A percentile compares a stretch with the other conserved stretches of the same genome.
Conservation (phyloP, 2,329 filamentous ascomycete species). For the Diaporthe sp. region DNA sequence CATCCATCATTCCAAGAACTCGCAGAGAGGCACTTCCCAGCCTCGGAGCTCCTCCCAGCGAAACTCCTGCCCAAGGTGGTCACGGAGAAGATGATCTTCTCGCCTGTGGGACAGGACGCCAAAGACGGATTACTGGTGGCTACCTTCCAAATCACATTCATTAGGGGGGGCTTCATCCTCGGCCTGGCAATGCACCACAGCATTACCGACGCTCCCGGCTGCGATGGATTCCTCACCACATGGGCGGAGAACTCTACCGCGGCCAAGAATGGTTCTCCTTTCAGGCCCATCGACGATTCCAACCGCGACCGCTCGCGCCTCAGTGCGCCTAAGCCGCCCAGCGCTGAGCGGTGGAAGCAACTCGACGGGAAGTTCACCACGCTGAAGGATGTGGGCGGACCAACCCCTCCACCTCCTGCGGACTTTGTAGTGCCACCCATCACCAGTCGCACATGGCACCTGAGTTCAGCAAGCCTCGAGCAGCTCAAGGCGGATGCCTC, state of each 20-base stretch:
- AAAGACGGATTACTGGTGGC: conserved; percentile 29
- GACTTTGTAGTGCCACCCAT: conserved; percentile 46
- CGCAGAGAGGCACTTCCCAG: conserved; percentile 7
- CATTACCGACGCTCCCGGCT: conserved; percentile 45
- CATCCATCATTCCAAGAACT: conserved; percentile 13
- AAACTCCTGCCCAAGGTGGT: conserved; percentile 19
- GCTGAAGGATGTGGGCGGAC: conserved; percentile 41
- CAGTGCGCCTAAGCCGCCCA: background rate
- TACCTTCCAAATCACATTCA: conserved; percentile 47
- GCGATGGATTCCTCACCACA: conserved; percentile 47
- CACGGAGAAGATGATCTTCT: conserved; percentile 21
- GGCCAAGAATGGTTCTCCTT: conserved; percentile 38
- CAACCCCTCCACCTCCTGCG: conserved; percentile 42
- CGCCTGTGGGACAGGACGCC: conserved; percentile 10
- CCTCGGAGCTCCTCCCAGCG: background rate
- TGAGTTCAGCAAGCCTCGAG: conserved; percentile 41
- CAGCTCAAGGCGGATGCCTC: conserved; percentile 42
- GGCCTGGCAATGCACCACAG: conserved; percentile 46
- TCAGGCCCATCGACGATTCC: conserved; percentile 31
- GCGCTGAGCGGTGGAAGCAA: conserved; percentile 8
- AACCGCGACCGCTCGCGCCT: conserved; percentile 18
- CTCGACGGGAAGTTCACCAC: conserved; percentile 15
- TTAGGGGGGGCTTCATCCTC: conserved; percentile 47
- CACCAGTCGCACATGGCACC: conserved; percentile 43
- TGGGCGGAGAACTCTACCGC: conserved; percentile 47